These are phyloP conservation scores for Phialemoniopsis sp. DNA, from an alignment of 2,329 filamentous ascomycete species.

Conservation along the genomic window DNA sequence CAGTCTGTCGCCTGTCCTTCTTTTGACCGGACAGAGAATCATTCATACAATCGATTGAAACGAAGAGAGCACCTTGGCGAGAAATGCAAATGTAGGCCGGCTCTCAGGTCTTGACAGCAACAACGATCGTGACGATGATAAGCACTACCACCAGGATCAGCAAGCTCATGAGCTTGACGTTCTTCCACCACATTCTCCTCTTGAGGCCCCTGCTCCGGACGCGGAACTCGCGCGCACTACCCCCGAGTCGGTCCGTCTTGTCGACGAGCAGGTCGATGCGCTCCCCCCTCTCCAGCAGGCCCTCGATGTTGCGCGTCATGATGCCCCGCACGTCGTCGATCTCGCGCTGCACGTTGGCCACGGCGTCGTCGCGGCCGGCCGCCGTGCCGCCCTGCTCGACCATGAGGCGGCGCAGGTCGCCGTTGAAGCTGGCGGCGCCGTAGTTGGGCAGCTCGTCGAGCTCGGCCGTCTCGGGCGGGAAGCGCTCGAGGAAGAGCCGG, in stretches of 20 bases:
- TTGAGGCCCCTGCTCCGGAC: constrained; percentile 82
- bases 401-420: constrained; percentile 71
- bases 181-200: constrained; percentile 99
- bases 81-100: constrained; percentile 9
- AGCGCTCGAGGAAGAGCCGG: constrained; percentile 75
- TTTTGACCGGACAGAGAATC: too few species aligned
- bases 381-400: constrained; percentile 78
- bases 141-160: constrained; percentile 63
- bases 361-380: constrained; percentile 73
- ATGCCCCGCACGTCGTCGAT: constrained; percentile 91
- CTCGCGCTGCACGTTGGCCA: constrained; percentile 78
- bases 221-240: constrained; percentile 84
- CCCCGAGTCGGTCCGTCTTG: constrained; percentile 90
- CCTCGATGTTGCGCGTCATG: constrained; percentile 94
- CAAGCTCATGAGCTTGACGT: constrained; percentile 88
- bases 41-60: too few species aligned
- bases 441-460: constrained; percentile 81
- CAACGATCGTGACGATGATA: constrained; percentile 51
- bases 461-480: constrained; percentile 62
- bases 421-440: constrained; percentile 85
- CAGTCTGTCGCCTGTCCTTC: too few species aligned
- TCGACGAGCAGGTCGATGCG: constrained; percentile 90
- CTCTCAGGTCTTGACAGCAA: constrained; percentile 42
- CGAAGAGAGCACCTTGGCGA: too few species aligned
- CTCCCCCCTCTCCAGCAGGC: constrained; percentile 84